Evolutionary conservation across 805 yeast genomes (phyloP).

Genomic region (Sugiyamaella qingdaonensis): DNA sequence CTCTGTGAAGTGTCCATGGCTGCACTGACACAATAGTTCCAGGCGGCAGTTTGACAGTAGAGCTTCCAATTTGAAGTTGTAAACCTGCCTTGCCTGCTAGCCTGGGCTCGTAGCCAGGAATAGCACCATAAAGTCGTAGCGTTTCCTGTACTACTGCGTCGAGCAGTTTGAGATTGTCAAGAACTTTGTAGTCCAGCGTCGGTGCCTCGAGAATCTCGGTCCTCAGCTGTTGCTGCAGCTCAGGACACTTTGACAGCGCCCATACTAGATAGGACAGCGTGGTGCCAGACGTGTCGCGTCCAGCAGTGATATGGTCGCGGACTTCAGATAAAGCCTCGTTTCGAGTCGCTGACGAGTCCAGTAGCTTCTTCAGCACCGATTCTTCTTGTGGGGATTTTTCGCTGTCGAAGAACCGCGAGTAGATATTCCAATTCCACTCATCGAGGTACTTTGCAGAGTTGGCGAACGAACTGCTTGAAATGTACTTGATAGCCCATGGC

Average conservation of each 20-base stretch:
- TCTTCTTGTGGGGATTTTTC: not conserved
- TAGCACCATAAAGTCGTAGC: slow-evolving; percentile 60
- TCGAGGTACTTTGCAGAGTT: slow-evolving; percentile 43
- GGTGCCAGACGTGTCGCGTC: slow-evolving; percentile 70
- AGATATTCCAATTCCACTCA: slow-evolving; percentile 41
- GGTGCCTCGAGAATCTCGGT: slow-evolving; percentile 40
- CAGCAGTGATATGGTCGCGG: slow-evolving; percentile 69
- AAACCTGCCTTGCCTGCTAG: slow-evolving; percentile 36
- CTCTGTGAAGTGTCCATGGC: slow-evolving; percentile 62
- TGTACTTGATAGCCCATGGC: slow-evolving; percentile 35
- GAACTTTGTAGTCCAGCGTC: slow-evolving; percentile 12
- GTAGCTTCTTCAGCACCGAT: slow-evolving; percentile 21
- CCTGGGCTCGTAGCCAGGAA: slow-evolving; percentile 72
- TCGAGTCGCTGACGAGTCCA: slow-evolving; percentile 25
- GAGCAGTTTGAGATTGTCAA: slow-evolving; percentile 54
- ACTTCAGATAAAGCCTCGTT: slow-evolving; percentile 43
- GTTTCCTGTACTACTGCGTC: slow-evolving; percentile 62
- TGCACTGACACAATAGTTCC: slow-evolving; percentile 59
- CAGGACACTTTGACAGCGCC: slow-evolving; percentile 50
- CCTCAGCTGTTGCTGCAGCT: slow-evolving; percentile 45
- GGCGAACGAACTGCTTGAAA: not conserved
- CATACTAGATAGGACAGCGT: slow-evolving; percentile 57
- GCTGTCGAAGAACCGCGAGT: slow-evolving; percentile 25
- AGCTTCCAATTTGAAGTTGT: not conserved
- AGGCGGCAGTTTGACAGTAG: slow-evolving; percentile 40